A percentile compares a stretch with the other conserved stretches of the same genome.
These are phyloP conservation scores for Elongisporangium anandrum DNA, from an alignment of 352 stramenopile genomes.

Conservation along the genomic window DNA sequence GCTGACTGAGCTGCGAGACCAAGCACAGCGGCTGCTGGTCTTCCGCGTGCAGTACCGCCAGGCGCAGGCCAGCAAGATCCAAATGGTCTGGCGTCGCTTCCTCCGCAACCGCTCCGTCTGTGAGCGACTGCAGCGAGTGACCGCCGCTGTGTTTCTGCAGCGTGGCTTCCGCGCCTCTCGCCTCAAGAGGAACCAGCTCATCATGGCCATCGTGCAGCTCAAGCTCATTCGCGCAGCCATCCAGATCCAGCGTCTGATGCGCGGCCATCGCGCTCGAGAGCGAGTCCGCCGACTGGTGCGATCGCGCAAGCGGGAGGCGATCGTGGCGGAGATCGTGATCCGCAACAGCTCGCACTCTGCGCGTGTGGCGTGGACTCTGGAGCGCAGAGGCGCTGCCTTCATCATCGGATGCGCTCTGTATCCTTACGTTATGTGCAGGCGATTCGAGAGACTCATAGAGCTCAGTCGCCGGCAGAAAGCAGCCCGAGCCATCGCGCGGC, in stretches of 20 bases:
- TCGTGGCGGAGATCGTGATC: slow-evolving; percentile 25
- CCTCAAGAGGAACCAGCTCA: slow-evolving; percentile 31
- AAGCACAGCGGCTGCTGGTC: slow-evolving; percentile 25
- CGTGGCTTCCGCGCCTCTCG: slow-evolving; percentile 25
- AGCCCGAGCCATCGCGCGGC: slow-evolving; percentile 10
- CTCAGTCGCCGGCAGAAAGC: slow-evolving; percentile 20
- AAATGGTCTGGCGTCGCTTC: slow-evolving; percentile 42
- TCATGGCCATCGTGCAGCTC: slow-evolving; percentile 28
- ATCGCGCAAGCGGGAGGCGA: slow-evolving; percentile 17
- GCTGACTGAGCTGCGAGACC: slow-evolving; percentile 12
- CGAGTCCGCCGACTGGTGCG: slow-evolving; percentile 9
- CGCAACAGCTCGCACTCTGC: slow-evolving; percentile 36
- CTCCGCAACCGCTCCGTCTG: slow-evolving; percentile 14
- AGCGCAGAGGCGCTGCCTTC: slow-evolving; percentile 37
- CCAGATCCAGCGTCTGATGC: slow-evolving; percentile 33
- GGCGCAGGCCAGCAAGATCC: slow-evolving; percentile 41
- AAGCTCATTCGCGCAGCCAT: slow-evolving; percentile 30
- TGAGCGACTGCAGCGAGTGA: slow-evolving; percentile 18
- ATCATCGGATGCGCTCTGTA: slow-evolving; percentile 46
- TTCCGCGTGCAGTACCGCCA: slow-evolving; percentile 40
- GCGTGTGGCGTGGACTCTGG: slow-evolving; percentile 36
- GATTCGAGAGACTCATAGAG: slow-evolving; percentile 18
- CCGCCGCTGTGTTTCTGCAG: slow-evolving; percentile 29
- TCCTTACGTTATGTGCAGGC: slow-evolving; percentile 29
- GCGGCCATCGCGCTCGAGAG: slow-evolving; percentile 22